phyloP scores from a whole-genome alignment of 495 filamentous ascomycete genomes.

The Lasiosphaeria hispida region DNA sequence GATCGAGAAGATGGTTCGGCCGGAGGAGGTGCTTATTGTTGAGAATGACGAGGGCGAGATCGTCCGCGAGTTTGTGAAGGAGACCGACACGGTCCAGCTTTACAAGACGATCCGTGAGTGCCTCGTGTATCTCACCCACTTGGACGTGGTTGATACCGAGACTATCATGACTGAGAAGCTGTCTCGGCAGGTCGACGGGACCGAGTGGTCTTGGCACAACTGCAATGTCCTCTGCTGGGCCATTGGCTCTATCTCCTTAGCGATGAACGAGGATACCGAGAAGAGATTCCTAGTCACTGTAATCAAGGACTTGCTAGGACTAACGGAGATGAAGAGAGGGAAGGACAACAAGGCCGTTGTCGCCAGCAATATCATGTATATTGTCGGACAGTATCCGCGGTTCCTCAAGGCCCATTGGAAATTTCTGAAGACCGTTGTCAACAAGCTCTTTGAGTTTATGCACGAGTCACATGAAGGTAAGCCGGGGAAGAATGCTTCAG shows the following conservation, averaged over 20 bases:
- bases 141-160: conserved; percentile 96
- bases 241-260: conserved; percentile 95
- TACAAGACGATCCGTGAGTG: conserved; percentile 99
- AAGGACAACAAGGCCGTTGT: conserved; percentile 99
- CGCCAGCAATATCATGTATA: conserved; percentile 99
- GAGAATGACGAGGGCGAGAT: conserved; percentile 99
- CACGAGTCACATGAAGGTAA: conserved; percentile 97
- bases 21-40: conserved; percentile 97
- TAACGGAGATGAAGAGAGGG: conserved; percentile 98
- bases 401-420: conserved; percentile 99
- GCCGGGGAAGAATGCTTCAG: too few relatives aligned
- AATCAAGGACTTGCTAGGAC: conserved; percentile 96
- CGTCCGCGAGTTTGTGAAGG: conserved; percentile 97
- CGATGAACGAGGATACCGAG: conserved; percentile 99
- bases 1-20: conserved; percentile 99
- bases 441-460: conserved; percentile 99
- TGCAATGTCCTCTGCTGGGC: conserved; percentile 99
- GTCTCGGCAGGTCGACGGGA: conserved; percentile 85
- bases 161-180: conserved; percentile 99
- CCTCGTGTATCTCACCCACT: conserved; percentile 93
- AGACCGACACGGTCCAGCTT: conserved; percentile 96
- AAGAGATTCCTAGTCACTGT: conserved; percentile 98
- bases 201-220: conserved; percentile 98
- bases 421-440: conserved; percentile 98
- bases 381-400: conserved; percentile 96